These are phyloP conservation scores for Labyrinthula sp. DNA, from an alignment of 352 stramenopile species.

Conservation along the genomic window DNA sequence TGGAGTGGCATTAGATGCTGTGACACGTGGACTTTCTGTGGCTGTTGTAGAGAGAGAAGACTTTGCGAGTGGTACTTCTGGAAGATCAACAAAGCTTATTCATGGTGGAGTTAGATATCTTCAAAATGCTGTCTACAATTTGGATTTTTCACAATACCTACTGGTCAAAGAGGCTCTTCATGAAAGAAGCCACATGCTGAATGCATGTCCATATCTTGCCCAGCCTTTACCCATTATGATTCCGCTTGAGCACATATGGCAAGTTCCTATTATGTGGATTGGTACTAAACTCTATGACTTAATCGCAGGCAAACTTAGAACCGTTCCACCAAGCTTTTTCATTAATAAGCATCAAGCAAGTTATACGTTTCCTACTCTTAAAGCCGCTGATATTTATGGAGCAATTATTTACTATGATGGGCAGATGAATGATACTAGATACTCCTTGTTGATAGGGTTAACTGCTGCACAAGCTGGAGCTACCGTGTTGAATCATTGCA, in stretches of 20 bases:
- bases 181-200: slow-evolving; percentile 69
- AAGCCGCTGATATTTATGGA: slow-evolving; percentile 64
- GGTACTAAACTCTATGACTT: slow-evolving; percentile 74
- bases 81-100: slow-evolving; percentile 78
- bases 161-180: slow-evolving; percentile 71
- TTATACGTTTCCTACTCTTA: slow-evolving; percentile 78
- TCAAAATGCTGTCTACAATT: slow-evolving; percentile 72
- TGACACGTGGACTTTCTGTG: slow-evolving; percentile 67
- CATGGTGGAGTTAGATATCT: slow-evolving; percentile 80
- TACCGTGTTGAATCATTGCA: slow-evolving; percentile 65
- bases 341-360: slow-evolving; percentile 56
- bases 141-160: slow-evolving; percentile 61
- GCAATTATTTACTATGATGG: slow-evolving; percentile 52
- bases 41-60: slow-evolving; percentile 69
- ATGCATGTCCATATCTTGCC: slow-evolving; percentile 76
- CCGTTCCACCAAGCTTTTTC: slow-evolving; percentile 61
- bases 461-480: slow-evolving; percentile 75
- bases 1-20: slow-evolving; percentile 54
- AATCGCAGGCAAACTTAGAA: slow-evolving; percentile 58
- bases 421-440: slow-evolving; percentile 78
- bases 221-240: slow-evolving; percentile 77
- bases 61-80: slow-evolving; percentile 68
- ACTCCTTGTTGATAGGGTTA: slow-evolving; percentile 73
- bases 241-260: slow-evolving; percentile 77
- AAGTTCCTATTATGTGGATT: slow-evolving; percentile 75